Evolutionary conservation across 2,329 filamentous ascomycete species (phyloP).

Genomic region (Epichloe aotearoae): DNA sequence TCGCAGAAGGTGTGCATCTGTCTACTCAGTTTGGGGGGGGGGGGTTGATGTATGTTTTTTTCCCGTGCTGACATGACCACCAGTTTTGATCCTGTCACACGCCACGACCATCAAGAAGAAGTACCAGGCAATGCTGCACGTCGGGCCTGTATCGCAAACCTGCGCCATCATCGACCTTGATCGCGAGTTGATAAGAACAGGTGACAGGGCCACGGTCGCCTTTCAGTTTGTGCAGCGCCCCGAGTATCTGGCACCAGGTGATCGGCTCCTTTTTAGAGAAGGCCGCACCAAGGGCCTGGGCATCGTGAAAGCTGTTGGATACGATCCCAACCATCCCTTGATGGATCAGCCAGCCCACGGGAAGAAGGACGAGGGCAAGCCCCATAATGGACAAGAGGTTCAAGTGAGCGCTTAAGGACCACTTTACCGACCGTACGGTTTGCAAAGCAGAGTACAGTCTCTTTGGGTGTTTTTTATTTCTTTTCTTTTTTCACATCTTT

Average conservation of each 20-base stretch:
- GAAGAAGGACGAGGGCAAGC: conserved; percentile 1
- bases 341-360: conserved; percentile 5
- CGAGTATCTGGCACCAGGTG: conserved; percentile 80
- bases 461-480: neutral
- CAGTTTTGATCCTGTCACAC: conserved; percentile 85
- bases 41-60: neutral
- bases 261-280: conserved; percentile 84
- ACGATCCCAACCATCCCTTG: conserved; percentile 51
- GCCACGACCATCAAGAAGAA: conserved; percentile 94
- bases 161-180: conserved; percentile 97
- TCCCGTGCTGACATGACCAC: neutral
- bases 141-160: conserved; percentile 88
- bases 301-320: conserved; percentile 84
- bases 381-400: neutral
- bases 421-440: no score
- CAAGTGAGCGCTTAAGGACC: conserved; percentile 1
- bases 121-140: conserved; percentile 97
- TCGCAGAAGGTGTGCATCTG: conserved; percentile 52
- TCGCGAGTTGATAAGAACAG: conserved; percentile 85
- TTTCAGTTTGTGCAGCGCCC: conserved; percentile 91
- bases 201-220: conserved; percentile 84
- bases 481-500: no score
- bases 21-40: neutral
- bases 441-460: no score
- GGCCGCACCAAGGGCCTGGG: conserved; percentile 90